A percentile compares a stretch with the other conserved stretches of the same genome.
Evolutionary conservation across 768 basidiomycete genomes (phyloP).

Genomic region (Trametes punicea): DNA sequence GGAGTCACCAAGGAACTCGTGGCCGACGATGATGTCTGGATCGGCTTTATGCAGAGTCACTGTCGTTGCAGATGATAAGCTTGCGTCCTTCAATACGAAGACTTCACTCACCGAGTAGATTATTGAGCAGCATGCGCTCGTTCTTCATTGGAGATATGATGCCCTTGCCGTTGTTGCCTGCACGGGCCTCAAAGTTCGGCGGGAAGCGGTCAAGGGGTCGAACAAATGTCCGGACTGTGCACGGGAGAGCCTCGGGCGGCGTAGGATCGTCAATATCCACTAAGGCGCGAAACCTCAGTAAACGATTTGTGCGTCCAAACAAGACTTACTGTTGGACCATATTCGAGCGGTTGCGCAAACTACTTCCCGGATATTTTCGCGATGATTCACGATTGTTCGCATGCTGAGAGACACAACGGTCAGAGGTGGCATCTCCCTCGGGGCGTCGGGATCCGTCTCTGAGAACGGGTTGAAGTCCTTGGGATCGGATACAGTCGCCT

Average conservation of each 20-base stretch:
- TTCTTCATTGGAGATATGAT: constrained; percentile 70
- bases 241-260: constrained; percentile 83
- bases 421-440: constrained; percentile 81
- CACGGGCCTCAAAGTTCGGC: constrained; percentile 70
- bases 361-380: constrained; percentile 90
- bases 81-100: neutral
- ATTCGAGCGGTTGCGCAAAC: constrained; percentile 81
- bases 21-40: constrained; percentile 92
- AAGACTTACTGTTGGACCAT: constrained; percentile 65
- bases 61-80: constrained; percentile 27
- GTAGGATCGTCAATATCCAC: constrained; percentile 89
- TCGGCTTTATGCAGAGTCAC: constrained; percentile 81
- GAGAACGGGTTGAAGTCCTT: constrained; percentile 85
- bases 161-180: constrained; percentile 61
- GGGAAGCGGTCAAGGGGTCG: constrained; percentile 89
- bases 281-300: constrained; percentile 30
- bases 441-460: constrained; percentile 64
- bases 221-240: constrained; percentile 82
- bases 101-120: constrained; percentile 58
- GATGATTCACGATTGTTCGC: constrained; percentile 90
- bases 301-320: neutral
- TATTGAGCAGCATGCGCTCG: constrained; percentile 84
- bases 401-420: constrained; percentile 88
- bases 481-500: constrained; percentile 77
- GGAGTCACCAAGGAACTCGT: constrained; percentile 88